phyloP scores from a whole-genome alignment of 192 early-diverging fungal species.

The Mortierella alpina region DNA sequence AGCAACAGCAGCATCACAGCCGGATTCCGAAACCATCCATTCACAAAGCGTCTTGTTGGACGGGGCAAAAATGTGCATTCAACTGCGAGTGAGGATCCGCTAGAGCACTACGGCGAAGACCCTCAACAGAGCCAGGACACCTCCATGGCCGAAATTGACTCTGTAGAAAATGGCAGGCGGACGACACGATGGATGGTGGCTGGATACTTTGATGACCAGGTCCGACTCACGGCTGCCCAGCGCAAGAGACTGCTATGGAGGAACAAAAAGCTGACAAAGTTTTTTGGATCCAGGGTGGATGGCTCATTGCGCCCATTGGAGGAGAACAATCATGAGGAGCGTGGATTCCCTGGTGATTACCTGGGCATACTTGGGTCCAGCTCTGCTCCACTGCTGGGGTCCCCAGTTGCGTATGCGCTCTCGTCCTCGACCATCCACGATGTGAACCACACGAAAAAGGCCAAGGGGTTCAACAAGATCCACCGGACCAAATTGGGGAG shows the following conservation, averaged over 20 bases:
- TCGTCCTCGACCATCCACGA: conserved; percentile 44
- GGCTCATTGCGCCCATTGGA: conserved; percentile 40
- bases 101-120: conserved; percentile 8
- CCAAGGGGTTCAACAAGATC: neutral
- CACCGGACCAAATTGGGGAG: conserved; percentile 4
- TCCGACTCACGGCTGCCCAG: conserved; percentile 44
- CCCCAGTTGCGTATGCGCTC: conserved; percentile 38
- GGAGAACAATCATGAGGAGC: conserved; percentile 1
- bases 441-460: conserved; percentile 24
- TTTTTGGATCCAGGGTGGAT: conserved; percentile 48
- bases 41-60: conserved; percentile 5
- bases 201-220: conserved; percentile 45
- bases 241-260: conserved; percentile 36
- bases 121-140: neutral
- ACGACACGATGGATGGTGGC: conserved; percentile 53
- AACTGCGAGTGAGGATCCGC: neutral
- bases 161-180: conserved; percentile 23
- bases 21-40: conserved; percentile 1
- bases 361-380: neutral
- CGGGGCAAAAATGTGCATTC: too few relatives aligned
- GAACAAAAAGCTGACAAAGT: conserved; percentile 52
- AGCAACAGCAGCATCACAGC: neutral
- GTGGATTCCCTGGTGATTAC: neutral
- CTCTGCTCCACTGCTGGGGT: conserved; percentile 8
- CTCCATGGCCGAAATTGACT: conserved; percentile 10